A percentile compares a stretch with the other conserved stretches of the same genome.
Conservation (phyloP, 306 rosid species). For the Prunus kanzakura region DNA sequence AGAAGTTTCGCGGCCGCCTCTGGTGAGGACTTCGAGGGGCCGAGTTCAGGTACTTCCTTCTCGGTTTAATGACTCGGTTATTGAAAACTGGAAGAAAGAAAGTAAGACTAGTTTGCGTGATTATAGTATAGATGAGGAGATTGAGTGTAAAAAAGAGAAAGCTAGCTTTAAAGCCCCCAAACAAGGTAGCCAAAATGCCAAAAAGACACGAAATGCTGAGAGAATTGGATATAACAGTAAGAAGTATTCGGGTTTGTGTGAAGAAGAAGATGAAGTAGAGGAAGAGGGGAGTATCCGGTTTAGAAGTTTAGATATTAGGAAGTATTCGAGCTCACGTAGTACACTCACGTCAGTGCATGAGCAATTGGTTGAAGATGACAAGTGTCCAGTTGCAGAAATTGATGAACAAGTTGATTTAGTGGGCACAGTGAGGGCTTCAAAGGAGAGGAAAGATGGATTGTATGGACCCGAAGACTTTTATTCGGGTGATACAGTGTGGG, state of each 20-base stretch:
- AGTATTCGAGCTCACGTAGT: constrained; percentile 44
- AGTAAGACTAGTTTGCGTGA: constrained; percentile 52
- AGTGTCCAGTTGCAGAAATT: constrained; percentile 36
- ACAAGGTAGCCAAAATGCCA: constrained; percentile 34
- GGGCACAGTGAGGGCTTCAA: constrained; percentile 23
- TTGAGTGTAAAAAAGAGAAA: constrained; percentile 51
- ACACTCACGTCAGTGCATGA: constrained; percentile 41
- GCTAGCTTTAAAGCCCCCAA: constrained; percentile 47
- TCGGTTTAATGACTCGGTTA: constrained; percentile 89
- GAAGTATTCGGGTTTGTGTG: constrained; percentile 55
- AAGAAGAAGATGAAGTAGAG: constrained; percentile 34
- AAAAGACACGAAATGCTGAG: constrained; percentile 36
- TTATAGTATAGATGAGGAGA: constrained; percentile 46
- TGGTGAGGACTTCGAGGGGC: constrained; percentile 89
- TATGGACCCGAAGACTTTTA: constrained; percentile 96
- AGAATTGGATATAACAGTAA: constrained; percentile 37
- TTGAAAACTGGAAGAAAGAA: constrained; percentile 96
- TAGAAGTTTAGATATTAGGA: constrained; percentile 41
- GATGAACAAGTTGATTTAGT: constrained; percentile 41
- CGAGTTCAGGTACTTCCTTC: constrained; percentile 99
- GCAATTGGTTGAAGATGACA: constrained; percentile 43
- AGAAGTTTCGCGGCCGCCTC: constrained; percentile 73
- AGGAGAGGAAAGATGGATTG: constrained; percentile 44
- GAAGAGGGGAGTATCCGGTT: constrained; percentile 22
- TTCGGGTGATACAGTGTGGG: constrained; percentile 95